Base-by-base conservation (phyloP, 2,329 filamentous ascomycete species). In the Periconia sp. region DNA sequence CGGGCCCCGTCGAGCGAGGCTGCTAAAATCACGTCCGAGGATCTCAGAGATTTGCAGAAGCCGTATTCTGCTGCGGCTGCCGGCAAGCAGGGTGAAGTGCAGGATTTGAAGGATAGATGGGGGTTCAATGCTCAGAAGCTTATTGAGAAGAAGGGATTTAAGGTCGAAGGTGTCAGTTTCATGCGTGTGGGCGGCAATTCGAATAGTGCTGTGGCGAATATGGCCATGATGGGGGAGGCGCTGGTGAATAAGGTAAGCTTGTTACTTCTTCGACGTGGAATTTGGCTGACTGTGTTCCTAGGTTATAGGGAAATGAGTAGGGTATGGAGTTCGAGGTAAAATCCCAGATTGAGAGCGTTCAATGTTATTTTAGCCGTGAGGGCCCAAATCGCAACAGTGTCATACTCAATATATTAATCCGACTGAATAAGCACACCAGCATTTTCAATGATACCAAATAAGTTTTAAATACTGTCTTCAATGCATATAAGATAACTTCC, bases 21-120 rank as follows among this genome's bases (percentile, higher is more conserved):
- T 0, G 31, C 54, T n/a, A 27, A 27, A 27, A 48, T 65, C 2
- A 58, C 61, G 13, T 42, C 58, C 1, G 56, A 60, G 15, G 63
- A 65, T 15, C 13, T 65, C 5, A 52, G 45, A 9, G 53, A 59
- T 41, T 52, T 64, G 50, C 63, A 65, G 37, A 53, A 60, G 27
- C 49, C 40, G 10, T 64, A 60, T 45, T 49, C 35, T 13, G 58
- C 58, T 9, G 61, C 61, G 8, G 40, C 59, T 17, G 20, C 53
- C 13, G 61, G 61, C 7, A 60, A 59, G 23, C 61, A 64, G 41
- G 50, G 47, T 7, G 57, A 57, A 17, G 51, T 54, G 18, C 61
- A 65, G 50, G 63, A 65, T 41, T 44, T 65, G 43, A 63, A 63
- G 37, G 63, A 63, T n/a, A 52, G 63, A 0, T 64, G 63, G 63